phyloP scores from a whole-genome alignment of 2,329 filamentous ascomycete species.

The Sphaerulina musiva region DNA sequence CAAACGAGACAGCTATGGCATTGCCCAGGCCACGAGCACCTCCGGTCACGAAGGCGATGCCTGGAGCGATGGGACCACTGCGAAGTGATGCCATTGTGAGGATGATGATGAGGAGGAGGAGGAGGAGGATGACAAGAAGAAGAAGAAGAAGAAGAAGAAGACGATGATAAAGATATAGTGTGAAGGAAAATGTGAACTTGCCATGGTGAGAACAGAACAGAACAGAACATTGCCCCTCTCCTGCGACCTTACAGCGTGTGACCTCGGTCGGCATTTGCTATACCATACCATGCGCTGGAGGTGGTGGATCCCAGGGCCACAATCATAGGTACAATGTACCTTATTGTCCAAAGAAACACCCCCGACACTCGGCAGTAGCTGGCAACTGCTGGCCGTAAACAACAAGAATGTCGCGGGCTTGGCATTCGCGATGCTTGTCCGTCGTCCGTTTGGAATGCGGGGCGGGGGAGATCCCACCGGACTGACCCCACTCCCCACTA shows the following conservation, averaged over 20 bases:
- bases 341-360: background rate
- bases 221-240: background rate
- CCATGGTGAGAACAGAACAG: background rate
- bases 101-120: background rate
- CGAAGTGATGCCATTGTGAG: conserved; percentile 5
- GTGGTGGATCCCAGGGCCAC: background rate
- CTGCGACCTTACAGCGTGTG: background rate
- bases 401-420: too few relatives aligned
- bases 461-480: too few relatives aligned
- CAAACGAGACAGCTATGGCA: conserved; percentile 26
- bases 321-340: background rate
- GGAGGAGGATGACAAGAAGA: background rate
- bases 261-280: conserved; percentile 7
- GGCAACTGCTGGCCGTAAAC: too few relatives aligned
- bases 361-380: background rate
- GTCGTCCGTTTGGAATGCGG: too few relatives aligned
- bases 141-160: background rate
- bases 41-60: conserved; percentile 27
- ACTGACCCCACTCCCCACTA: too few relatives aligned
- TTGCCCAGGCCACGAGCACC: conserved; percentile 26
- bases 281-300: background rate
- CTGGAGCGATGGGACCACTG: conserved; percentile 23
- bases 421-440: too few relatives aligned
- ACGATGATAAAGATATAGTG: background rate
- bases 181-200: background rate